Percentiles rank a stretch among this genome's conserved stretches.
These are phyloP conservation scores for Neurospora sp. DNA, from an alignment of 2,329 filamentous ascomycete species.

Conservation along the genomic window DNA sequence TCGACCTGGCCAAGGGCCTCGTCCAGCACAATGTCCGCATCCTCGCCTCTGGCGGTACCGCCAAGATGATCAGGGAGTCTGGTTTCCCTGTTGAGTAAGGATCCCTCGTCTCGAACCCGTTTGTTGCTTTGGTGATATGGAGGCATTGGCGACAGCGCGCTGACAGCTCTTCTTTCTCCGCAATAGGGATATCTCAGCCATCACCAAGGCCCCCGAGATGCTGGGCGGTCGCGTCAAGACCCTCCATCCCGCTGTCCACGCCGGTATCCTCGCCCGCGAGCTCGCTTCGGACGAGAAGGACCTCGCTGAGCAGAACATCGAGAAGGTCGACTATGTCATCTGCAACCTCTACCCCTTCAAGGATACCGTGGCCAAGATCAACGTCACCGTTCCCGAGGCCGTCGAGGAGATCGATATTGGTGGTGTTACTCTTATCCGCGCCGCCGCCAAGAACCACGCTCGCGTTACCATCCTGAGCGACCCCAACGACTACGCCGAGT, in stretches of 20 bases:
- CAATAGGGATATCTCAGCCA: slow-evolving; percentile 83
- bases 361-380: slow-evolving; percentile 93
- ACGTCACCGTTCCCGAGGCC: slow-evolving; percentile 91
- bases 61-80: slow-evolving; percentile 93
- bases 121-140: neutral
- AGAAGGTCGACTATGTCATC: slow-evolving; percentile 91
- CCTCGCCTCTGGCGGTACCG: slow-evolving; percentile 88
- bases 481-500: slow-evolving; percentile 85
- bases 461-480: slow-evolving; percentile 95
- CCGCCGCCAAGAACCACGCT: slow-evolving; percentile 94
- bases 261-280: slow-evolving; percentile 85
- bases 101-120: neutral
- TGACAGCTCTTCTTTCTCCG: slow-evolving; percentile 1
- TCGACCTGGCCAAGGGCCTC: slow-evolving; percentile 87
- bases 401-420: slow-evolving; percentile 99
- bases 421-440: slow-evolving; percentile 90
- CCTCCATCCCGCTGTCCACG: slow-evolving; percentile 86
- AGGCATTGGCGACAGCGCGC: slow-evolving; percentile 1
- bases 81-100: slow-evolving; percentile 88
- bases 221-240: slow-evolving; percentile 81
- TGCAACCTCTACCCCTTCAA: slow-evolving; percentile 99
- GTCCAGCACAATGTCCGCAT: slow-evolving; percentile 84
- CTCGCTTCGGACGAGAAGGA: slow-evolving; percentile 95
- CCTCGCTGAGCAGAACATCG: slow-evolving; percentile 86
- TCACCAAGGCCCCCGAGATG: slow-evolving; percentile 96